These are phyloP conservation scores for Candida sakaeoensis DNA, from an alignment of 805 yeast genomes.

Conservation along the genomic window DNA sequence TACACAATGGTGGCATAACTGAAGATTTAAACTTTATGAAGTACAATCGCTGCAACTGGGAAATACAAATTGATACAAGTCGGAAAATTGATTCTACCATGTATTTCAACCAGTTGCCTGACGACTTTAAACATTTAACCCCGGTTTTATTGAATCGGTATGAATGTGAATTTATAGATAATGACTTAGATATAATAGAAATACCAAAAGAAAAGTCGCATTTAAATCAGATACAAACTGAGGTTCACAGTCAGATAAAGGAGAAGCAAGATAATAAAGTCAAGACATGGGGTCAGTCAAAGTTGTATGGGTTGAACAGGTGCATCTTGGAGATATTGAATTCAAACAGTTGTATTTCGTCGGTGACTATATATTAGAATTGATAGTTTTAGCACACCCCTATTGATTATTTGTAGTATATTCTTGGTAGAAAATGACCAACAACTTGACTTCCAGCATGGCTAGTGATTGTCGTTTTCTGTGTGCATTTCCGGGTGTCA, in stretches of 20 bases:
- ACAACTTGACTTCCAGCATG: too few relatives aligned
- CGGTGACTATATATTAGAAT: slow-evolving; percentile 33
- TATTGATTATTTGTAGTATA: too few relatives aligned
- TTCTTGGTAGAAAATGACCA: too few relatives aligned
- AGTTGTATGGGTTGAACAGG: slow-evolving; percentile 35
- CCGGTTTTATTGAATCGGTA: slow-evolving; percentile 38
- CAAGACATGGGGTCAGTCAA: slow-evolving; percentile 42
- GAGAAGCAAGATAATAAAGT: slow-evolving; percentile 13
- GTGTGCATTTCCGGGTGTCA: too few relatives aligned
- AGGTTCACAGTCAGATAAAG: neutral
- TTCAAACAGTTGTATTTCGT: slow-evolving; percentile 31
- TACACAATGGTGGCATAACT: slow-evolving; percentile 51
- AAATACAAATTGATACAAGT: slow-evolving; percentile 14
- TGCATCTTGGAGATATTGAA: slow-evolving; percentile 44
- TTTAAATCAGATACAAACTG: slow-evolving; percentile 1
- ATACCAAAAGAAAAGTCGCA: slow-evolving; percentile 10
- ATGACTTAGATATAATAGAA: slow-evolving; percentile 32
- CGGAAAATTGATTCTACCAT: slow-evolving; percentile 17
- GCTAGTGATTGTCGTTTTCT: too few relatives aligned
- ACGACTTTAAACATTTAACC: slow-evolving; percentile 17
- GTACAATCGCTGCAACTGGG: slow-evolving; percentile 51
- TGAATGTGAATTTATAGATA: slow-evolving; percentile 37
- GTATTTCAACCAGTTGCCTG: slow-evolving; percentile 31
- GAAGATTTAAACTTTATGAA: slow-evolving; percentile 51
- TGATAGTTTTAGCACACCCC: too few relatives aligned